phyloP scores from a whole-genome alignment of 352 stramenopile genomes.

The Globisporangium middletonii region DNA sequence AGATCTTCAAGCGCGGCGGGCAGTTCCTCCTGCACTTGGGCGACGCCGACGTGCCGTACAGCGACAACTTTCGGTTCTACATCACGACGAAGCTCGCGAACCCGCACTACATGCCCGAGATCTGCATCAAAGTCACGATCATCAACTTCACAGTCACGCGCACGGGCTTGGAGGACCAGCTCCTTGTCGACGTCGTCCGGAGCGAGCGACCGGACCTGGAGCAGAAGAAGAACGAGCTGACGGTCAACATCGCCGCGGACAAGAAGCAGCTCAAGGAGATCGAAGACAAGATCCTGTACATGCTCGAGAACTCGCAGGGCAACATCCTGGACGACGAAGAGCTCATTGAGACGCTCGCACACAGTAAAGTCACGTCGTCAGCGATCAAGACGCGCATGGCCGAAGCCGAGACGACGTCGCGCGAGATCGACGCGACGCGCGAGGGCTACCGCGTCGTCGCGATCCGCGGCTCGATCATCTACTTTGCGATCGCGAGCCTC shows the following conservation, averaged over 20 bases:
- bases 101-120: conserved; percentile 93
- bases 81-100: conserved; percentile 94
- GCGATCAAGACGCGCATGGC: conserved; percentile 89
- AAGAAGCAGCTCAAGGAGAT: conserved; percentile 93
- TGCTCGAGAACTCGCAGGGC: conserved; percentile 90
- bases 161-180: conserved; percentile 89
- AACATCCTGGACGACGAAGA: conserved; percentile 94
- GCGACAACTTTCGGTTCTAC: conserved; percentile 90
- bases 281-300: conserved; percentile 93
- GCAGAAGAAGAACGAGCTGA: conserved; percentile 90
- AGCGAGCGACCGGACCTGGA: conserved; percentile 91
- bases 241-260: conserved; percentile 89
- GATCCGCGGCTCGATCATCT: conserved; percentile 88
- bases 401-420: conserved; percentile 86
- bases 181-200: conserved; percentile 90
- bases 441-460: conserved; percentile 90
- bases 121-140: conserved; percentile 93
- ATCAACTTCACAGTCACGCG: conserved; percentile 95
- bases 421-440: conserved; percentile 88
- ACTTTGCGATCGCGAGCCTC: conserved; percentile 92
- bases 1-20: conserved; percentile 91
- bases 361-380: conserved; percentile 88
- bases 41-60: conserved; percentile 91
- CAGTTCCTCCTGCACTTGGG: conserved; percentile 87
- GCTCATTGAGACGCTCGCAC: conserved; percentile 87